Conservation (phyloP, 345 rosid species). For the Corchorus capsularis region DNA sequence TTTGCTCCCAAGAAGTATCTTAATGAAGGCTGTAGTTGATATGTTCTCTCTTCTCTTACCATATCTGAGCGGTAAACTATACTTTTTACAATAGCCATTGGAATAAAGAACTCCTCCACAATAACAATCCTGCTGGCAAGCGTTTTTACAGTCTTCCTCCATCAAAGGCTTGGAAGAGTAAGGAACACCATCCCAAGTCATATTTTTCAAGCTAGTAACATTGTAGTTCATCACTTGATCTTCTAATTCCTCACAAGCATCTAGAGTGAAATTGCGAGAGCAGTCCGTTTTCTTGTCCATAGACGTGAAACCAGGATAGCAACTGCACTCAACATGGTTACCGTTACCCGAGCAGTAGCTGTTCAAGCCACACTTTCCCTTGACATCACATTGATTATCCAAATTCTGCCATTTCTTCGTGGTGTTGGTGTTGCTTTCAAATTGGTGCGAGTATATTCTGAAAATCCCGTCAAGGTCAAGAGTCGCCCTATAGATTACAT, state of each 20-base stretch:
- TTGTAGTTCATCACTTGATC: background rate
- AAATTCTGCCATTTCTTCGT: background rate
- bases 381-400: background rate
- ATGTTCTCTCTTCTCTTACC: background rate
- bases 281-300: constrained; percentile 23
- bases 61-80: constrained; percentile 7
- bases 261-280: constrained; percentile 27
- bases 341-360: constrained; percentile 27
- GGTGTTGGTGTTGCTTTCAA: constrained; percentile 4
- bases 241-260: background rate
- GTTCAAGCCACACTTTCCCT: constrained; percentile 35
- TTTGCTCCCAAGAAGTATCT: background rate
- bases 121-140: constrained; percentile 30
- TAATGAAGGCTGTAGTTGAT: background rate
- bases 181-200: constrained; percentile 8
- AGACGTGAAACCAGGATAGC: constrained; percentile 27
- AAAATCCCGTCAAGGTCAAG: constrained; percentile 35
- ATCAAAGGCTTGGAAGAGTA: constrained; percentile 6
- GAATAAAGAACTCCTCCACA: constrained; percentile 29
- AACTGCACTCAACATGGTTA: constrained; percentile 18
- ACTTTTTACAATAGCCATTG: background rate
- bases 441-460: constrained; percentile 22
- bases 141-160: constrained; percentile 24
- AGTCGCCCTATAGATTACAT: constrained; percentile 25
- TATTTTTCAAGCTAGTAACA: constrained; percentile 18